Conservation (phyloP, 2,329 filamentous ascomycete genomes). For the Alternaria infectoria region DNA sequence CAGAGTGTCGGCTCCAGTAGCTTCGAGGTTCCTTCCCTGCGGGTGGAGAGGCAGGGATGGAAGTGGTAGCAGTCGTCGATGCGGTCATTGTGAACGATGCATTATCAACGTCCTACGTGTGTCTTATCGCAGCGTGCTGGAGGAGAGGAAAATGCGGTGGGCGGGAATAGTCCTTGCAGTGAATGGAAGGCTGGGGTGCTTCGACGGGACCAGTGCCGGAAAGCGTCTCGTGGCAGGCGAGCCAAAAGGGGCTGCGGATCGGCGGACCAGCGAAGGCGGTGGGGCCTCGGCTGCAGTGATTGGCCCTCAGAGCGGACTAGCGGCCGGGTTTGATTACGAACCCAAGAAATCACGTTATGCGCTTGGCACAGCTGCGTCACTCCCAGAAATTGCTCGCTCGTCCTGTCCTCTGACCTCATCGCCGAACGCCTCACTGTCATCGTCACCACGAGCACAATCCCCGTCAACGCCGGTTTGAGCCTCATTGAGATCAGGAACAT, state of each 20-base stretch:
- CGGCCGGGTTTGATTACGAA: constrained; percentile 20
- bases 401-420: constrained; percentile 47
- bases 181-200: neutral
- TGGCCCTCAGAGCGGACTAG: neutral
- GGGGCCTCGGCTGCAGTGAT: constrained; percentile 11
- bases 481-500: constrained; percentile 30
- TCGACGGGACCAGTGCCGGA: neutral
- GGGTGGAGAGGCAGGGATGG: neutral
- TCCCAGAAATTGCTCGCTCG: constrained; percentile 41
- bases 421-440: constrained; percentile 44
- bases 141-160: neutral
- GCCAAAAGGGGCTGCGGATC: constrained; percentile 30
- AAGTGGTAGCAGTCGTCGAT: neutral
- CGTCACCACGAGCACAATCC: constrained; percentile 37
- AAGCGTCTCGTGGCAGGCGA: constrained; percentile 27
- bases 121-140: neutral
- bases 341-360: constrained; percentile 36
- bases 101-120: neutral
- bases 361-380: constrained; percentile 39
- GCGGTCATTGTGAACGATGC: neutral
- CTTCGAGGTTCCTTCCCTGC: neutral
- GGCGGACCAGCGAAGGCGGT: constrained; percentile 16
- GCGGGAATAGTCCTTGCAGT: neutral
- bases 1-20: constrained; percentile 2
- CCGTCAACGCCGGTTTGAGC: constrained; percentile 34